These are phyloP conservation scores for Hypoxylon sp. DNA, from an alignment of 2,329 filamentous ascomycete species.

Conservation along the genomic window DNA sequence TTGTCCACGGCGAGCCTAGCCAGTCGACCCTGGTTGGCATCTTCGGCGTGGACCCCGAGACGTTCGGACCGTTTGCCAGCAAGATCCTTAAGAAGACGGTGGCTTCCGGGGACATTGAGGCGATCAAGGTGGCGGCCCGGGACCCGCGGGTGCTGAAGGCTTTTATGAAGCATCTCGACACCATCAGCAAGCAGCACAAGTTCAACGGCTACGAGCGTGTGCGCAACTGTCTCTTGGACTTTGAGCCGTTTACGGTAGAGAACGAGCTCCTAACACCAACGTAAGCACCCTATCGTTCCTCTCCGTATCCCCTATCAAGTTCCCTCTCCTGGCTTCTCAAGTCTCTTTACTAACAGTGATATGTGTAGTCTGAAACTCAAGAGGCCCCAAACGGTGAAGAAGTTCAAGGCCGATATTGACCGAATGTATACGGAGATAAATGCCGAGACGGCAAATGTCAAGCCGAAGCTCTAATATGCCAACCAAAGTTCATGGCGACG, in stretches of 20 bases:
- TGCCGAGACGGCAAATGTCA: conserved; percentile 47
- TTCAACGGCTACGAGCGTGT: conserved; percentile 93
- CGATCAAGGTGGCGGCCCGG: conserved; percentile 70
- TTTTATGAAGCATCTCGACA: conserved; percentile 79
- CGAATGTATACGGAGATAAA: conserved; percentile 65
- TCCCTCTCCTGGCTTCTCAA: not conserved
- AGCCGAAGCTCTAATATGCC: conserved; percentile 55
- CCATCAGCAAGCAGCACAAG: conserved; percentile 81
- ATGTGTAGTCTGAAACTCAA: conserved; percentile 64
- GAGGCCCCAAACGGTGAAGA: conserved; percentile 63
- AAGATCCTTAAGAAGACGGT: conserved; percentile 77
- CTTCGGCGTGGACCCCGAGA: conserved; percentile 85
- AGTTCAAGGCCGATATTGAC: conserved; percentile 61
- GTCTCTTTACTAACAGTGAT: conserved; percentile 29
- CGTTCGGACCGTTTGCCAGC: conserved; percentile 82
- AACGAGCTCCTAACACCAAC: conserved; percentile 90
- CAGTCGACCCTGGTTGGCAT: conserved; percentile 85
- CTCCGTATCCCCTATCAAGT: not conserved
- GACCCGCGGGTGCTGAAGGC: conserved; percentile 77
- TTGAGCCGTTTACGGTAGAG: conserved; percentile 93
- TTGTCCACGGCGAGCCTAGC: conserved; percentile 87
- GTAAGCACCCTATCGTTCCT: conserved; percentile 62
- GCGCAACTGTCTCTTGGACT: conserved; percentile 72
- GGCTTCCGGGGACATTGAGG: conserved; percentile 68
- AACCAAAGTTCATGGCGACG: not conserved